Evolutionary conservation across 106 monocot genomes (phyloP), one percentile per base, ranked within the genome.

Genomic region (Dioscorea zingiberensis): DNA sequence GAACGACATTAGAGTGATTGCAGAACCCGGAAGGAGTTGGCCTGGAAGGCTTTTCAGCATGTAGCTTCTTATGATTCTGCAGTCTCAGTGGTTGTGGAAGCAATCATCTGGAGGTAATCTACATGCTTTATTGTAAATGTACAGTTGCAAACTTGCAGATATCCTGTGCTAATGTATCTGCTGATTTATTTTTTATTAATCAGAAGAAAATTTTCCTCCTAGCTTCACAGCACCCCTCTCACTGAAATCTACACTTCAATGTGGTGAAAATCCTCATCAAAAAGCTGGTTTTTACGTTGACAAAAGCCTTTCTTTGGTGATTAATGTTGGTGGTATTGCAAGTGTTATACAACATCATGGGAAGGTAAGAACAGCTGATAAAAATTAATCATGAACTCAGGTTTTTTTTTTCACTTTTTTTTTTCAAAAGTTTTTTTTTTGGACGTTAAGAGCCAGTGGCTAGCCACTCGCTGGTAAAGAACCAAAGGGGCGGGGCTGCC

Each of bases 21-120:
- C n/a, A n/a, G n/a, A n/a, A n/a, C n/a, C 66, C 87, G 88, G 16
- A 78, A 59, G 74, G 48, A 77, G 69, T 70, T 97, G 69, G 95
- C 95, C 4, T 88, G 92, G 92, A 97, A 97, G 73, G 95, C 91
- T 67, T 92, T 97, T 78, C 91, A 97, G 48, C 83, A 97, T 83
- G 87, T 81, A 65, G 83, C 91, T 53, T 88, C 92, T 23, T 97
- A 92, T 79, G 91, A 97, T 82, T 85, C 95, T 16, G 95, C 88
- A n/a, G 91, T 97, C 73, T 88, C 95, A 97, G 72, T 97, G 95
- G 95, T 64, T 97, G 1, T 91, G 95, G 92, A 97, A 88, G 76
- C 85, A 97, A 69, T 79, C 85, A 8, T 14, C 30, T 6, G 74
- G 68, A 70, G 95, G 95, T 91, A 19, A 16, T 51, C 12, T 18